Percentiles rank a stretch among this genome's conserved stretches.
These are phyloP conservation scores for Pseudonectria buxi DNA, from an alignment of 2,329 filamentous ascomycete species.

Conservation along the genomic window DNA sequence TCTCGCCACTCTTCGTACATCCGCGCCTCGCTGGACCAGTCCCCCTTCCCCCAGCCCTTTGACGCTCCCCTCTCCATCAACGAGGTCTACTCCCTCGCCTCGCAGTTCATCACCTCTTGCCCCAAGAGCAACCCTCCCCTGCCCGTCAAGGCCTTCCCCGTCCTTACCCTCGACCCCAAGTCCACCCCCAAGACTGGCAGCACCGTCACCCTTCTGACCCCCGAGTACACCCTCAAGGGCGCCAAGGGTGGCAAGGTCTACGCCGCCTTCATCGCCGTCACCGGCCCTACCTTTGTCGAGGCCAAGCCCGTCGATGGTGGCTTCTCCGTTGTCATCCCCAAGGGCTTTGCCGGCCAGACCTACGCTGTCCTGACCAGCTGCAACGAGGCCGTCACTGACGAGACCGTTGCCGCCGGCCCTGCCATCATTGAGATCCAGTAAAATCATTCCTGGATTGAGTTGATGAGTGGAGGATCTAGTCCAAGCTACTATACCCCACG, in stretches of 20 bases:
- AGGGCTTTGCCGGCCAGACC: slow-evolving; percentile 31
- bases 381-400: slow-evolving; percentile 27
- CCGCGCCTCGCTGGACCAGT: slow-evolving; percentile 40
- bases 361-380: slow-evolving; percentile 34
- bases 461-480: no score
- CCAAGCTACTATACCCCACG: no score
- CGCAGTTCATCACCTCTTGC: slow-evolving; percentile 53
- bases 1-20: slow-evolving; percentile 57
- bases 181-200: slow-evolving; percentile 17
- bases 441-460: no score
- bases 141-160: slow-evolving; percentile 55
- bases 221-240: slow-evolving; percentile 19
- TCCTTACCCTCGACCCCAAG: slow-evolving; percentile 28
- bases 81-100: slow-evolving; percentile 58
- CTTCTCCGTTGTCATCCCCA: slow-evolving; percentile 18
- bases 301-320: slow-evolving; percentile 14
- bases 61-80: slow-evolving; percentile 53
- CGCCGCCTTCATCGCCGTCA: slow-evolving; percentile 29
- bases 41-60: slow-evolving; percentile 52
- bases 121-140: slow-evolving; percentile 47
- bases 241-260: slow-evolving; percentile 20
- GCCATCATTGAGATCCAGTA: slow-evolving; percentile 24
- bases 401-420: slow-evolving; percentile 32
- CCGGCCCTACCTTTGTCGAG: slow-evolving; percentile 14
- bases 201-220: slow-evolving; percentile 21